Evolutionary conservation across 139 green algal species (phyloP).

Genomic region (Picochlorum sp.): DNA sequence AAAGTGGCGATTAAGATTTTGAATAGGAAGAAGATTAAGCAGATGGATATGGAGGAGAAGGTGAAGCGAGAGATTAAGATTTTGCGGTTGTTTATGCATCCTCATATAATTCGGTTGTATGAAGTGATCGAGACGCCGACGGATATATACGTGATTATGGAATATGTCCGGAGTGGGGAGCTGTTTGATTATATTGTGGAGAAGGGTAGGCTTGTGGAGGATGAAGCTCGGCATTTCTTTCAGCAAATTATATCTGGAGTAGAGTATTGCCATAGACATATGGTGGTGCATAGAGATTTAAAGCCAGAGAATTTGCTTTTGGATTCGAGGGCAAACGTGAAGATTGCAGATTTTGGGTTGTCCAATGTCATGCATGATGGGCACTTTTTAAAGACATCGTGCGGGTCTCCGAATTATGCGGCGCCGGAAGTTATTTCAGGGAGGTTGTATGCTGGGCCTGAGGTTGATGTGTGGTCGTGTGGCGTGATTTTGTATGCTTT

Average conservation of each 20-base stretch:
- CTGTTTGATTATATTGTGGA: slow-evolving; percentile 99
- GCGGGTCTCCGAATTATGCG: slow-evolving; percentile 96
- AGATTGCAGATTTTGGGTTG: slow-evolving; percentile 96
- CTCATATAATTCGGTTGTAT: slow-evolving; percentile 98
- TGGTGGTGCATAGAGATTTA: slow-evolving; percentile 84
- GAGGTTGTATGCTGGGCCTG: slow-evolving; percentile 91
- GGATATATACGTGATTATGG: slow-evolving; percentile 99
- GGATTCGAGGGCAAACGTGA: slow-evolving; percentile 79
- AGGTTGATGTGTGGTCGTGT: slow-evolving; percentile 99
- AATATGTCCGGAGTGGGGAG: slow-evolving; percentile 95
- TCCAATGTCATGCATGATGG: slow-evolving; percentile 98
- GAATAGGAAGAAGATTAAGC: slow-evolving; percentile 97
- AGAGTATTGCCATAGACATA: slow-evolving; percentile 97
- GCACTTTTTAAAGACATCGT: slow-evolving; percentile 98
- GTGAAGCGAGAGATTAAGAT: slow-evolving; percentile 94
- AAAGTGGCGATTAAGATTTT: slow-evolving; percentile 99
- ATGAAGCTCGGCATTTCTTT: slow-evolving; percentile 97
- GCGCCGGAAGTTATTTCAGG: slow-evolving; percentile 97
- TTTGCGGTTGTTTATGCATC: slow-evolving; percentile 97
- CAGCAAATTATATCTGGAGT: slow-evolving; percentile 96
- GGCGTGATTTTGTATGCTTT: slow-evolving; percentile 99
- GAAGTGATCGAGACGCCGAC: slow-evolving; percentile 94
- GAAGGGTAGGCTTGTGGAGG: slow-evolving; percentile 92
- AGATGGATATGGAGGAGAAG: slow-evolving; percentile 99
- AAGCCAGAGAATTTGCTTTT: slow-evolving; percentile 98